Conservation (phyloP, 192 early-diverging fungal species). For the Coemansia sp. region DNA sequence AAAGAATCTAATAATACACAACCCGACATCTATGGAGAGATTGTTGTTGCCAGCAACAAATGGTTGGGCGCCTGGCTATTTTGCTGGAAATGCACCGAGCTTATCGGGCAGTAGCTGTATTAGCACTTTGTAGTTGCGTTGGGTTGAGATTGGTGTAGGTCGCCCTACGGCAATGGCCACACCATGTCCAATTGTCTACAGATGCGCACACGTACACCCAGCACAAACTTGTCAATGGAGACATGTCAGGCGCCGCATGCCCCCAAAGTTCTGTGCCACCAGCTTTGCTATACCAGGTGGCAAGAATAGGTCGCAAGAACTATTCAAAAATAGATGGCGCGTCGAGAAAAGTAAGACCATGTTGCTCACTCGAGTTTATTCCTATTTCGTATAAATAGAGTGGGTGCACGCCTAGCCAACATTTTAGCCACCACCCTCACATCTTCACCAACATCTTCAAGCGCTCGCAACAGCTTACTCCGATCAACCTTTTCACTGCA, state of each 20-base stretch:
- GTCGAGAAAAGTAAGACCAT: neutral
- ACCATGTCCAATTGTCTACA: neutral
- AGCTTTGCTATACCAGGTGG: neutral
- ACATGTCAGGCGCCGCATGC: neutral
- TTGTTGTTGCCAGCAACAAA: too few species aligned
- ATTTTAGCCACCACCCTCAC: neutral
- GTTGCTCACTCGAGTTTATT: neutral
- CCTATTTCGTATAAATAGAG: neutral
- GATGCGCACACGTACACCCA: neutral
- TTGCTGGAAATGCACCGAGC: too few species aligned
- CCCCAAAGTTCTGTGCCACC: neutral
- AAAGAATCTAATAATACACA: constrained; percentile 3
- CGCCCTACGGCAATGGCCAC: neutral
- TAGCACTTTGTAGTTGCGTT: too few species aligned
- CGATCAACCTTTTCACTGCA: neutral
- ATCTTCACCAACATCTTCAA: neutral
- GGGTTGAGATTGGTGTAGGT: too few species aligned
- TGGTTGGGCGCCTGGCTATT: too few species aligned
- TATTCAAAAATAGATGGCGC: neutral
- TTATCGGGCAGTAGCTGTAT: too few species aligned
- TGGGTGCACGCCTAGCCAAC: neutral
- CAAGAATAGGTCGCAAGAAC: neutral
- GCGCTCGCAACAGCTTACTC: too few species aligned
- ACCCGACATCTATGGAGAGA: neutral
- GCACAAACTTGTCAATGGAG: neutral